Evolutionary conservation across 805 yeast genomes (phyloP).

Genomic region (Yamadazyma sp.): DNA sequence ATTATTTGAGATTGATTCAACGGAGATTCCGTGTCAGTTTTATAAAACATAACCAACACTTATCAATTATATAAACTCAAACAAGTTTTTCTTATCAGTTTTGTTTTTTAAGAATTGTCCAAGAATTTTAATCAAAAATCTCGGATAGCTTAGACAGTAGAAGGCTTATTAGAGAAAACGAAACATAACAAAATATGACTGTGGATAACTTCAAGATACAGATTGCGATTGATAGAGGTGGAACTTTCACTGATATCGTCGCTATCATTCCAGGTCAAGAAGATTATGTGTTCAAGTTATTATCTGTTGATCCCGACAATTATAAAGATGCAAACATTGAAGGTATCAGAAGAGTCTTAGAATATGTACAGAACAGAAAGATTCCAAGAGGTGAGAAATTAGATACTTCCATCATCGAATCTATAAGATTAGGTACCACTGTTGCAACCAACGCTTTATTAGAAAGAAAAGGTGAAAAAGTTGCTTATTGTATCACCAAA

Average conservation of each 20-base stretch:
- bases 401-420: constrained; percentile 45
- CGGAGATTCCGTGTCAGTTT: too few species aligned
- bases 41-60: too few species aligned
- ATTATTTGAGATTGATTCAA: too few species aligned
- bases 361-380: constrained; percentile 43
- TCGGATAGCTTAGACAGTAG: too few species aligned
- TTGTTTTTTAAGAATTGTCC: too few species aligned
- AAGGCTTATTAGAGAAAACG: too few species aligned
- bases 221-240: constrained; percentile 49
- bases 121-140: too few species aligned
- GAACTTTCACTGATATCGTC: constrained; percentile 77
- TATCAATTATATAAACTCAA: too few species aligned
- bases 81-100: too few species aligned
- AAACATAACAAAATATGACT: constrained; percentile 5
- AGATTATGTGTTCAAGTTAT: constrained; percentile 65
- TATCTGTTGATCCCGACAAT: constrained; percentile 82
- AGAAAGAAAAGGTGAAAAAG: constrained; percentile 84
- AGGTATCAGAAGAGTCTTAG: constrained; percentile 76
- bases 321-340: constrained; percentile 87
- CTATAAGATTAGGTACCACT: constrained; percentile 85
- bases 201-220: constrained; percentile 4
- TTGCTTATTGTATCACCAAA: constrained; percentile 78
- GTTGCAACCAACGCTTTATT: constrained; percentile 90
- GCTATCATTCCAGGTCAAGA: constrained; percentile 45
- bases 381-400: constrained; percentile 55